A percentile compares a stretch with the other conserved stretches of the same genome.
These are phyloP conservation scores for Dryadomyces quercus-mongolicae DNA, from an alignment of 2,329 filamentous ascomycete species.

Conservation along the genomic window DNA sequence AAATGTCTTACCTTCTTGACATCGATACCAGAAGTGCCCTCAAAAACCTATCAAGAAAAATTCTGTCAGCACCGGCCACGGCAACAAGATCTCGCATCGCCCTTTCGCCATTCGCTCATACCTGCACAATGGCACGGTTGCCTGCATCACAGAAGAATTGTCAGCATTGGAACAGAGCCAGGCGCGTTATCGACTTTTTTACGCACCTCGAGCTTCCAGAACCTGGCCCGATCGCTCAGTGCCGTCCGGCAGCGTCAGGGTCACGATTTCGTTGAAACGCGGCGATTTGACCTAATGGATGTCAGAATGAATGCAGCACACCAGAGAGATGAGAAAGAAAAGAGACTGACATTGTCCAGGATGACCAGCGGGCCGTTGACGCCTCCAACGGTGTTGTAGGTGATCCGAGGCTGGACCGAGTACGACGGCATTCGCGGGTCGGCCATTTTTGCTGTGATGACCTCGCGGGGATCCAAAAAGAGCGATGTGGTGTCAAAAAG, in stretches of 20 bases:
- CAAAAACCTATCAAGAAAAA: slow-evolving; percentile 60
- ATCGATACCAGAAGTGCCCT: slow-evolving; percentile 93
- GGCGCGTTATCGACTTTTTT: neutral
- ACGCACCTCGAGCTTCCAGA: slow-evolving; percentile 81
- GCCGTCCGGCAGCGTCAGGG: slow-evolving; percentile 89
- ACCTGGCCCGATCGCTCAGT: slow-evolving; percentile 89
- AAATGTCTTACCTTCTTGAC: slow-evolving; percentile 77
- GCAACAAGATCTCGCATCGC: neutral
- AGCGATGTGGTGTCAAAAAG: neutral
- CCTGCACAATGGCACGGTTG: slow-evolving; percentile 89
- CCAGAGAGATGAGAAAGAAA: neutral
- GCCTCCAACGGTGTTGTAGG: slow-evolving; percentile 97
- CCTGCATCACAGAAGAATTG: slow-evolving; percentile 37
- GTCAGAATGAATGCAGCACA: slow-evolving; percentile 9
- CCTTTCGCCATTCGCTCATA: slow-evolving; percentile 24
- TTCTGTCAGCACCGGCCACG: neutral
- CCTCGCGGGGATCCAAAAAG: neutral
- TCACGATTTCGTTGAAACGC: slow-evolving; percentile 95
- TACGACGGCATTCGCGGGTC: slow-evolving; percentile 49
- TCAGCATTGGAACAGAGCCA: slow-evolving; percentile 1
- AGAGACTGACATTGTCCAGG: slow-evolving; percentile 69
- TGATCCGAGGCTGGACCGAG: slow-evolving; percentile 51
- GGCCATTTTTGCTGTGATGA: slow-evolving; percentile 24
- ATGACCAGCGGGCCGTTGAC: slow-evolving; percentile 97
- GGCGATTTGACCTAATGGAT: slow-evolving; percentile 81